Base-by-base conservation (phyloP, 2,329 filamentous ascomycete genomes). In the Apiospora rasikravindrae region DNA sequence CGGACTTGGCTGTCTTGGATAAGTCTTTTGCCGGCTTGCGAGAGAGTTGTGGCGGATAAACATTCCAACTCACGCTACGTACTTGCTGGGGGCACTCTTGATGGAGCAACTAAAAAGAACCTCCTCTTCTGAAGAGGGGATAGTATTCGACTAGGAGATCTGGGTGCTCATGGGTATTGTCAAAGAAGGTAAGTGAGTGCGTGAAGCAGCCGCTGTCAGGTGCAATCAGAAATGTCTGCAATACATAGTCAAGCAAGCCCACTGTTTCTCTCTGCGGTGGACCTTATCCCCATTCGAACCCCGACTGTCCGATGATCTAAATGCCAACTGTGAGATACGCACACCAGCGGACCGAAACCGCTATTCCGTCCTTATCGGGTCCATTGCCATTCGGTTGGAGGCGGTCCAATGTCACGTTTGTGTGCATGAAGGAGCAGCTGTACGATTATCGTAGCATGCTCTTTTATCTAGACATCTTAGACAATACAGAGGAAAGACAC, bases 331-430 rank as follows among this genome's bases (percentile, higher is more conserved):
- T n/a, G 57, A 64, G 57, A 64, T 64, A 64, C 10, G 5, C 29
- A 40, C 33, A 40, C 29, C 29, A 33, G 53, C 69, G 69, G 69
- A 70, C 53, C 53, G 40, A 70, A 70, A 64, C 53, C 69, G 69
- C 51, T 66, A 6, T 14, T 64, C 19, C 42, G n/a, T 29, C 13
- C 42, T 47, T 68, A 68, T 68, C 67, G 45, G 67, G 22, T 19
- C 57, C 29, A 64, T 40, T 40, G 8, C 11, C 33, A n/a, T 68
- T 68, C 67, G 67, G 67, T 22, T 68, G 42, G 67, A 29, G 67
- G 67, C 67, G 67, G 67, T 68, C 10, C 67, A 68, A 37, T 37
- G 2, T 19, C 5, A 8, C 16, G 40, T 22, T 26, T 29, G 14
- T 19, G 66, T 45, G 2, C 40, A 16, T 14, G 66, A 45, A 44